Evolutionary conservation across 768 basidiomycete genomes (phyloP).

Genomic region (Suillus occidentalis): DNA sequence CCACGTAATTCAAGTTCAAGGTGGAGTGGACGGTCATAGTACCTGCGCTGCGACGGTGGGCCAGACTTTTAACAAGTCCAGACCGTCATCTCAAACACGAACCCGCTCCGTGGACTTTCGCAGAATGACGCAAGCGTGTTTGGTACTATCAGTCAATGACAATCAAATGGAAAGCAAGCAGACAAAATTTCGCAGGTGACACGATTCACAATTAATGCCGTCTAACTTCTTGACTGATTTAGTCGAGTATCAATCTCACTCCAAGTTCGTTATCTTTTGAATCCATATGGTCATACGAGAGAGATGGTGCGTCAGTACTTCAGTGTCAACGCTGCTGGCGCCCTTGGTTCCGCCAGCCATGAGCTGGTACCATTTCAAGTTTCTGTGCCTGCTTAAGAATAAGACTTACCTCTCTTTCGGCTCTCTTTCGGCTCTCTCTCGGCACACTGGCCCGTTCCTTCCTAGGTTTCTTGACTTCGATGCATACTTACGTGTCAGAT

Average conservation of each 20-base stretch:
- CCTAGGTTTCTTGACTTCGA: neutral
- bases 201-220: neutral
- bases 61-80: neutral
- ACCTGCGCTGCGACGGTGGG: neutral
- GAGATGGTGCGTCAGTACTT: neutral
- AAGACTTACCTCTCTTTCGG: neutral
- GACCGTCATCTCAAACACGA: neutral
- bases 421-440: neutral
- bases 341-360: neutral
- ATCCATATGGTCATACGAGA: neutral
- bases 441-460: neutral
- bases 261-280: neutral
- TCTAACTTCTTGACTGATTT: neutral
- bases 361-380: neutral
- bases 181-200: neutral
- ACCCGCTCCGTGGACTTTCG: neutral
- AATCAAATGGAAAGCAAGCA: neutral
- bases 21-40: neutral
- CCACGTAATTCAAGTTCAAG: neutral
- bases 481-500: neutral
- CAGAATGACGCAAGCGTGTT: neutral
- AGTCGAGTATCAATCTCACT: neutral
- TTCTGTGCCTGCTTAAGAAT: conserved; percentile 1
- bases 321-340: neutral
- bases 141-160: neutral